A percentile compares a stretch with the other conserved stretches of the same genome.
Evolutionary conservation across 352 stramenopile genomes (phyloP).

Genomic region (Pythium biforme): DNA sequence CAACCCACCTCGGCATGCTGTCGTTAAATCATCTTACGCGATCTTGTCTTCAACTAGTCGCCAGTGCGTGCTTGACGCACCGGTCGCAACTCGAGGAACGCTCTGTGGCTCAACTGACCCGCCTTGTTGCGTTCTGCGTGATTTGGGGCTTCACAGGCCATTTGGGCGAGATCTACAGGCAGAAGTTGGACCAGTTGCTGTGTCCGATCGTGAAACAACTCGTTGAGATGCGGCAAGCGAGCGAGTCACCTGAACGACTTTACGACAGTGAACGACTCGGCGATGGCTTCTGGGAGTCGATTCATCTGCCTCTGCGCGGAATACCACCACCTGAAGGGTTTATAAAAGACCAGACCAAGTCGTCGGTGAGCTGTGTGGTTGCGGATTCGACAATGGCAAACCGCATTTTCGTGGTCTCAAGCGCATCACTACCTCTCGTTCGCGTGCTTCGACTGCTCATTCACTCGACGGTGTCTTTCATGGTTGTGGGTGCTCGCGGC

Average conservation of each 20-base stretch:
- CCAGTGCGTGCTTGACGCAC: slow-evolving; percentile 37
- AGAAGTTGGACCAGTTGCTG: slow-evolving; percentile 53
- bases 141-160: slow-evolving; percentile 53
- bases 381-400: slow-evolving; percentile 28
- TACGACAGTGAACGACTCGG: slow-evolving; percentile 40
- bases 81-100: slow-evolving; percentile 37
- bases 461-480: slow-evolving; percentile 40
- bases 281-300: slow-evolving; percentile 37
- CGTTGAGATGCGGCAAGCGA: slow-evolving; percentile 34
- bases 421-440: slow-evolving; percentile 26
- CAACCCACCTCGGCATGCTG: slow-evolving; percentile 33
- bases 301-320: slow-evolving; percentile 20
- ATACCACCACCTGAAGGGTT: background rate
- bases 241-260: slow-evolving; percentile 31
- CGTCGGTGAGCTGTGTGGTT: slow-evolving; percentile 13
- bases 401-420: slow-evolving; percentile 40
- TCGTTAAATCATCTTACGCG: slow-evolving; percentile 47
- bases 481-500: slow-evolving; percentile 42
- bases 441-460: slow-evolving; percentile 40
- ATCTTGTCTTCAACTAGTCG: slow-evolving; percentile 34
- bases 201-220: slow-evolving; percentile 39
- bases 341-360: slow-evolving; percentile 13
- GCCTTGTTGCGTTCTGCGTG: slow-evolving; percentile 44
- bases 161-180: slow-evolving; percentile 32
- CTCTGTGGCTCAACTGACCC: slow-evolving; percentile 26